These are phyloP conservation scores for Pistacia integerrima DNA, from an alignment of 345 rosid genomes.

Conservation along the genomic window DNA sequence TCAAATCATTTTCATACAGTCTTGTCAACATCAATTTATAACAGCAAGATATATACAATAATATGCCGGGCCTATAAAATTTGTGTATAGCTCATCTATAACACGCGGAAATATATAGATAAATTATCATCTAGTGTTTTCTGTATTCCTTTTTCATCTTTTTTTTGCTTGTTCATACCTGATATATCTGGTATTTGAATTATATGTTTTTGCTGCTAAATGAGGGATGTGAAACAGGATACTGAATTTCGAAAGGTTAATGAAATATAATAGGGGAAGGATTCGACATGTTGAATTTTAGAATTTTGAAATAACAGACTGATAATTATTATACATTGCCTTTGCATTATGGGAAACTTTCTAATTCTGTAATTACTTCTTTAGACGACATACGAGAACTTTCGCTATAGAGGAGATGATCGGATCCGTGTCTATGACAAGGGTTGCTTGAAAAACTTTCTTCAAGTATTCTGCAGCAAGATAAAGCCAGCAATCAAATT, in stretches of 20 bases:
- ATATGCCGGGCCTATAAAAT: background rate
- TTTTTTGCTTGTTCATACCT: background rate
- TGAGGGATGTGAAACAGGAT: too few relatives aligned
- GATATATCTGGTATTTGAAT: background rate
- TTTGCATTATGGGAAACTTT: background rate
- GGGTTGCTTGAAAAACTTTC: conserved; percentile 44
- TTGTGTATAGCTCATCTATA: background rate
- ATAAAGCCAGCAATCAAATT: conserved; percentile 45
- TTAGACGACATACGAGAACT: conserved; percentile 58
- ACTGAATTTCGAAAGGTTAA: too few relatives aligned
- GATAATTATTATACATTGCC: too few relatives aligned
- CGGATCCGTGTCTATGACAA: conserved; percentile 32
- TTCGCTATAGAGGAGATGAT: conserved; percentile 32
- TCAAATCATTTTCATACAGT: background rate
- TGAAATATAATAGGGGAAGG: background rate
- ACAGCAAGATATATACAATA: background rate
- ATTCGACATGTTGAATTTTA: background rate
- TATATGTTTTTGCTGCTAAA: background rate
- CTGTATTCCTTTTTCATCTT: too few relatives aligned
- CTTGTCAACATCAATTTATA: background rate
- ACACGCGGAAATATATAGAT: too few relatives aligned
- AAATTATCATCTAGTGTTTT: background rate
- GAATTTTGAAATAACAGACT: background rate
- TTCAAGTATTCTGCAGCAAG: conserved; percentile 45
- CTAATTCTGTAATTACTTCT: conserved; percentile 18